phyloP scores from a whole-genome alignment of 306 rosid genomes.

The Pueraria montana region DNA sequence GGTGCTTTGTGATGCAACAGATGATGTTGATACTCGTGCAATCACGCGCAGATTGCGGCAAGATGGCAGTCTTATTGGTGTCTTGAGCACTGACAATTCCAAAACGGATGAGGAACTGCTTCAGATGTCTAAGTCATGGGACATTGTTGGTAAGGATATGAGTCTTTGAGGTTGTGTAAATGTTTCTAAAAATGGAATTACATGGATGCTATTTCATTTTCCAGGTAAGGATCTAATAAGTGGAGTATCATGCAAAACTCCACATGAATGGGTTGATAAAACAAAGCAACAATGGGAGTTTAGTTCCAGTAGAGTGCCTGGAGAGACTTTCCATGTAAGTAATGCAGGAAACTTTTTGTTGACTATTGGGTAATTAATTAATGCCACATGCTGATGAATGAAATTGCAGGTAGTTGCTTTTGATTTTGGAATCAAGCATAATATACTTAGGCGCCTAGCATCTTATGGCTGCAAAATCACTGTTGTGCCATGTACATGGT shows the following conservation, averaged over 20 bases:
- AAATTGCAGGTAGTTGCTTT: slow-evolving; percentile 83
- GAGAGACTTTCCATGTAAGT: slow-evolving; percentile 76
- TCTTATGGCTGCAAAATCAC: slow-evolving; percentile 91
- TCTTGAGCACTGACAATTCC: slow-evolving; percentile 83
- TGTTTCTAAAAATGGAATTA: slow-evolving; percentile 21
- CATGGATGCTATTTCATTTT: slow-evolving; percentile 44
- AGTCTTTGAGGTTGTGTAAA: slow-evolving; percentile 11
- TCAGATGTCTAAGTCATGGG: slow-evolving; percentile 85
- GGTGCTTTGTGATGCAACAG: slow-evolving; percentile 60
- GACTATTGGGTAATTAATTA: slow-evolving; percentile 23
- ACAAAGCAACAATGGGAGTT: slow-evolving; percentile 78
- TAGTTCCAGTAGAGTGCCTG: slow-evolving; percentile 48
- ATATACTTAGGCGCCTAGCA: slow-evolving; percentile 90
- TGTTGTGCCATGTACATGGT: slow-evolving; percentile 92
- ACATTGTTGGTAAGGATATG: slow-evolving; percentile 85
- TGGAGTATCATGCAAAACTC: slow-evolving; percentile 89
- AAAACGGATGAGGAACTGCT: slow-evolving; percentile 88
- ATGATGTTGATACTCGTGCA: slow-evolving; percentile 95
- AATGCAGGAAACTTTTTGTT: background rate
- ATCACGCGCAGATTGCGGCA: slow-evolving; percentile 91
- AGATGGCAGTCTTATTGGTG: slow-evolving; percentile 98
- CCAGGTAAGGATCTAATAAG: slow-evolving; percentile 93
- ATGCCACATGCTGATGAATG: slow-evolving; percentile 28
- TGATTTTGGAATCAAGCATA: slow-evolving; percentile 97
- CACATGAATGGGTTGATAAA: slow-evolving; percentile 85